phyloP scores from a whole-genome alignment of 2,329 filamentous ascomycete genomes.

The Proliferodiscus dingleyae region DNA sequence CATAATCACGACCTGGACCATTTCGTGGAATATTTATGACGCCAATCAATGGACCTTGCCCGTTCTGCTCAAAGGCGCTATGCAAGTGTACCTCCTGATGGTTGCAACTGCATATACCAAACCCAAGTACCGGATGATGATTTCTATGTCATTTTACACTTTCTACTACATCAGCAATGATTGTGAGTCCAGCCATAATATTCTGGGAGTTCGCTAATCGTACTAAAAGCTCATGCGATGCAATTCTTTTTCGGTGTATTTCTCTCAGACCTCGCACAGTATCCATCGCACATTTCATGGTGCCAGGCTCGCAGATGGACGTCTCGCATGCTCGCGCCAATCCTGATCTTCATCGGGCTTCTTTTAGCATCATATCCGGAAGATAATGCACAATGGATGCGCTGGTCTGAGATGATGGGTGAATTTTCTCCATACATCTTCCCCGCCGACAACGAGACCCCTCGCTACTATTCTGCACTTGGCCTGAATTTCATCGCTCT shows the following conservation, averaged over 20 bases:
- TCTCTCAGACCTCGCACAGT: constrained; percentile 53
- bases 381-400: constrained; percentile 45
- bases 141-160: constrained; percentile 42
- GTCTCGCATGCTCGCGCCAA: constrained; percentile 39
- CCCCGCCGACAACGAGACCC: constrained; percentile 42
- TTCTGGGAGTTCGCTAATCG: constrained; percentile 4
- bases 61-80: constrained; percentile 49
- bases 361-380: constrained; percentile 58
- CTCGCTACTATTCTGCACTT: constrained; percentile 45
- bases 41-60: constrained; percentile 55
- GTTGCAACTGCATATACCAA: constrained; percentile 46
- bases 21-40: constrained; percentile 47
- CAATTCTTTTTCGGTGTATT: constrained; percentile 60
- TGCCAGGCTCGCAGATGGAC: constrained; percentile 40
- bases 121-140: constrained; percentile 44
- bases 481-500: constrained; percentile 45
- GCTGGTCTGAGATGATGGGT: constrained; percentile 48
- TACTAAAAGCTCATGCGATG: constrained; percentile 45
- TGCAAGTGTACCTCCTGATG: constrained; percentile 50
- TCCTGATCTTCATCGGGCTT: constrained; percentile 48
- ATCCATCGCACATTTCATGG: constrained; percentile 44
- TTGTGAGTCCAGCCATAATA: constrained; percentile 16
- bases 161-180: constrained; percentile 39
- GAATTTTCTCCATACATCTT: constrained; percentile 40
- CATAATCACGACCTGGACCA: constrained; percentile 48